A percentile compares a stretch with the other conserved stretches of the same genome.
phyloP scores from a whole-genome alignment of 2,329 filamentous ascomycete genomes.

The Fusarium albidum region DNA sequence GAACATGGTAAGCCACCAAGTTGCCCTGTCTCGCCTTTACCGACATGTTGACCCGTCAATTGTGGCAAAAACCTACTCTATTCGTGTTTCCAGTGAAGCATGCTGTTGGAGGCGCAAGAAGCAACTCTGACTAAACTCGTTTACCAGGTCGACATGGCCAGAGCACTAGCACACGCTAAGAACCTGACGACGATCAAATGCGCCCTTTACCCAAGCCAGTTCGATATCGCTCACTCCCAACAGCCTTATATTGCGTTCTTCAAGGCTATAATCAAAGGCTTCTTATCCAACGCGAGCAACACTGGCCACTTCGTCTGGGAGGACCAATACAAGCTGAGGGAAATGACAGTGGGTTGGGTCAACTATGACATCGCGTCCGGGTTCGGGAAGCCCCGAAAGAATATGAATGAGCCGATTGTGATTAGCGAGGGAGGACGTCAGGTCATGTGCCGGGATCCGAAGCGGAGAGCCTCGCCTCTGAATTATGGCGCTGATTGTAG shows the following conservation, averaged over 20 bases:
- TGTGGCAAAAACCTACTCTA: too few species aligned
- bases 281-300: not conserved
- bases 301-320: slow-evolving; percentile 1
- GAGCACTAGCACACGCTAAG: not conserved
- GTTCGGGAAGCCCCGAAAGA: too few species aligned
- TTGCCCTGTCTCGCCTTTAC: not conserved
- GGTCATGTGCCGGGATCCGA: too few species aligned
- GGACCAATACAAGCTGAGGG: not conserved
- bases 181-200: not conserved
- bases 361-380: too few species aligned
- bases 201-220: fast-evolving
- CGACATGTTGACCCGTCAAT: not conserved
- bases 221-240: not conserved
- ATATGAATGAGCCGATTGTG: too few species aligned
- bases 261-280: fast-evolving
- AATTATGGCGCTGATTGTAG: too few species aligned
- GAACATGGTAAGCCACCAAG: not conserved
- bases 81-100: too few species aligned
- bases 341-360: fast-evolving
- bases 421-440: too few species aligned
- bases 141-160: too few species aligned
- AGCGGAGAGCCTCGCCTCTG: too few species aligned
- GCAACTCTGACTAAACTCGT: too few species aligned
- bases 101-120: too few species aligned
- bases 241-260: not conserved